These are phyloP conservation scores for Bryoglossum gracile DNA, from an alignment of 495 filamentous ascomycete genomes.

Conservation along the genomic window DNA sequence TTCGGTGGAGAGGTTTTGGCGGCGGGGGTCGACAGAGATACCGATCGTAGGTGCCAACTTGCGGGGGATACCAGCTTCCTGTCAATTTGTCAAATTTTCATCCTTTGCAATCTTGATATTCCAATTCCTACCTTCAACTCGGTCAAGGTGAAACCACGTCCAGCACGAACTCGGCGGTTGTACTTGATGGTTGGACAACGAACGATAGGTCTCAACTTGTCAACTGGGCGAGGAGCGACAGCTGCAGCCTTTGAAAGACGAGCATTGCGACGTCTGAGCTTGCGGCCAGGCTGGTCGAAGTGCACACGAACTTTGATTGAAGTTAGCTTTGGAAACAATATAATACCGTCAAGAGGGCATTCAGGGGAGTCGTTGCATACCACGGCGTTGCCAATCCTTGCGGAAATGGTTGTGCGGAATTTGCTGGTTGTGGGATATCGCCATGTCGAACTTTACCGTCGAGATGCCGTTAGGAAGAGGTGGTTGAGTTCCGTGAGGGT, in stretches of 20 bases:
- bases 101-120: no score
- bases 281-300: conserved; percentile 97
- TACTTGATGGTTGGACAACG: conserved; percentile 82
- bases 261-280: conserved; percentile 81
- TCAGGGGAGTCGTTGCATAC: no score
- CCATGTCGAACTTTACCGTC: no score
- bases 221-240: conserved; percentile 91
- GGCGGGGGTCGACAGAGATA: conserved; percentile 93
- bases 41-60: conserved; percentile 91
- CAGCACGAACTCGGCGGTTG: conserved; percentile 94
- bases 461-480: no score
- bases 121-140: conserved; percentile 81
- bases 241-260: conserved; percentile 87
- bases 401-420: conserved; percentile 99
- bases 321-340: no score
- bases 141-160: conserved; percentile 91
- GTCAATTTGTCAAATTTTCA: no score
- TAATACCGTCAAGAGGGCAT: no score
- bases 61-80: conserved; percentile 95
- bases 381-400: conserved; percentile 99
- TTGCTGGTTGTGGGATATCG: conserved; percentile 99
- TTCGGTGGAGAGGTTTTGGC: conserved; percentile 93
- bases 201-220: conserved; percentile 92
- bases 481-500: conserved; percentile 25
- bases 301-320: conserved; percentile 93